These are phyloP conservation scores for Pisolithus tinctorius DNA, from an alignment of 768 basidiomycete species.

Conservation along the genomic window DNA sequence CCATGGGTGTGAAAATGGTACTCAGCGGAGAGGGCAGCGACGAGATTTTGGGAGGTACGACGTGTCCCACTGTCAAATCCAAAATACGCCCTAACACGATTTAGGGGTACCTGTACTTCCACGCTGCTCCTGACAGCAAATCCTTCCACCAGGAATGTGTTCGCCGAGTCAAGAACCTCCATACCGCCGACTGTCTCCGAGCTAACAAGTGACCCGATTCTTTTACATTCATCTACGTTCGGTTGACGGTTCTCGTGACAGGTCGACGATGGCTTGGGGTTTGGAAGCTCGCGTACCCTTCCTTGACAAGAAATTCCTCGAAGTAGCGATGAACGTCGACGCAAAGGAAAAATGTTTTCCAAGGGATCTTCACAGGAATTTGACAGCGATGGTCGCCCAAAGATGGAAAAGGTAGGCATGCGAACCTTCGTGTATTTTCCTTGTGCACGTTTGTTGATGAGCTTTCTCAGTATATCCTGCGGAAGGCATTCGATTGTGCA, in stretches of 20 bases:
- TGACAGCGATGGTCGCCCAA: constrained; percentile 83
- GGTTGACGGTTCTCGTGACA: constrained; percentile 21
- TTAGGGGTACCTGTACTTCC: constrained; percentile 98
- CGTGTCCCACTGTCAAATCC: constrained; percentile 2
- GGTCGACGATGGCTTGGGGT: constrained; percentile 99
- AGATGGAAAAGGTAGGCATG: constrained; percentile 84
- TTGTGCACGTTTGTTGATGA: constrained; percentile 8
- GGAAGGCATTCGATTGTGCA: constrained; percentile 90
- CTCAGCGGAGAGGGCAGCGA: constrained; percentile 96
- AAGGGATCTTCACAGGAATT: constrained; percentile 69
- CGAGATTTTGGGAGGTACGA: constrained; percentile 88
- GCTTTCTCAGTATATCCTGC: constrained; percentile 70
- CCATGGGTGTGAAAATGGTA: constrained; percentile 99
- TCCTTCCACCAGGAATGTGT: constrained; percentile 96
- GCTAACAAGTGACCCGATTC: constrained; percentile 78
- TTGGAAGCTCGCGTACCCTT: constrained; percentile 98
- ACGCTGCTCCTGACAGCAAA: constrained; percentile 83
- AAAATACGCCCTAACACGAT: constrained; percentile 1
- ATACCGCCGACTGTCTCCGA: constrained; percentile 93
- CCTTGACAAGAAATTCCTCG: constrained; percentile 94
- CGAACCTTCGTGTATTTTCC: constrained; percentile 1
- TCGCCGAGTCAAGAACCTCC: constrained; percentile 93
- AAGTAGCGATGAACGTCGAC: constrained; percentile 87
- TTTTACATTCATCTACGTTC: neutral
- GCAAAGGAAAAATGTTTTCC: constrained; percentile 77